Evolutionary conservation across 2,329 filamentous ascomycete species (phyloP), one percentile per base, ranked within the genome.

Genomic region (Ciborinia camelliae): DNA sequence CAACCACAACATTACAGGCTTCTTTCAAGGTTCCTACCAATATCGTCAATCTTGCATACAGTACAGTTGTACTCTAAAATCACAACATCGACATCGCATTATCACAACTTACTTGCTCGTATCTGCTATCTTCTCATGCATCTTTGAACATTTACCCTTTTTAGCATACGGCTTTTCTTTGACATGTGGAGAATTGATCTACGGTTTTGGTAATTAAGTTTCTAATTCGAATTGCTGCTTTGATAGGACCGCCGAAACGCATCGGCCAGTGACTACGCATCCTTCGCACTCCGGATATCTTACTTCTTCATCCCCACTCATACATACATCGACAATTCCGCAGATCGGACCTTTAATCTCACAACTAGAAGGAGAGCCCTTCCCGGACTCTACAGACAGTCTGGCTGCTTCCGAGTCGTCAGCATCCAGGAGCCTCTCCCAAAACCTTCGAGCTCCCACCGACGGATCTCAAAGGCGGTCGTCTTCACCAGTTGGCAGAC

Each of bases 401-500:
- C 68, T 73, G 71, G 71, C 71, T 68, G 65, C 70, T 68, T 71
- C 71, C 37, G 68, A 71, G 67, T 78, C 73, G 67, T 78, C 73
- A 45, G 68, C 65, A 62, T 72, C 66, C 75, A 74, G 57, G 12
- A 63, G 68, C 71, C 75, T 76, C 58, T 77, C 77, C 53, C 76
- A 64, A 35, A 69, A 72, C 66, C 79, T 79, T 66, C 80, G 75
- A 70, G 78, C 76, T 63, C 80, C 79, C 55, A 73, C 72, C 69
- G 78, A 76, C 71, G 78, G 79, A 66, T 74, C 77, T 53, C 78
- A 79, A 67, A 83, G 83, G 70, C 84, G 89, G 66, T 86, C 86
- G 30, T 81, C 84, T 26, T 93, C 91, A 12, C 89, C 90, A 14
- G 86, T 84, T 60, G 85, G 86, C 72, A 90, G 87, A 73, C 80